Evolutionary conservation across 352 stramenopile genomes (phyloP), one percentile per base, ranked within the genome.

Genomic region (Globisporangium carolinianum): DNA sequence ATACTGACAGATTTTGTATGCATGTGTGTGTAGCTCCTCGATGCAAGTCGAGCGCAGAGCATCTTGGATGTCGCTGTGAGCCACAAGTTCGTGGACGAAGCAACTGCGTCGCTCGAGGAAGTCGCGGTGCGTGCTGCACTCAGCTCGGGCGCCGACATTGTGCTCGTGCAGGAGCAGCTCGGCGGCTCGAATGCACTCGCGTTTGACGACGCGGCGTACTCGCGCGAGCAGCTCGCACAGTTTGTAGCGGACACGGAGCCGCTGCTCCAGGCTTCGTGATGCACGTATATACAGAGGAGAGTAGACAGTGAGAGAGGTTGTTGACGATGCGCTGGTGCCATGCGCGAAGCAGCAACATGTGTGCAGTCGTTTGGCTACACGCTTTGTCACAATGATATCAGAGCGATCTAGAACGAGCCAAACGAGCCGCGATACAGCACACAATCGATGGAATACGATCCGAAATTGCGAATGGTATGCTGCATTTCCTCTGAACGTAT

Each of bases 81-180:
- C 15, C 46, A 69, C 18, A 57, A 60, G 1, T 45, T 87, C 8
- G 42, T 79, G 14, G 46, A 53, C 4, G 70, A 58, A 0, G 57
- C 49, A 41, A 74, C 60, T 54, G 55, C 62, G 35, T 70, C 63
- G 8, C 56, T 83, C 0, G 74, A 89, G 68, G 69, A 86, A 47
- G 63, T 87, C 37, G 77, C 74, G 3, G 65, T 85, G 18, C 71
- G 76, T 49, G 78, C 78, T 9, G 62, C 68, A 32, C 66, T 82
- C 14, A 87, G 72, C 57, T 67, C 72, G 17, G 79, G 77, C 7
- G 75, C 77, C 9, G 76, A 91, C 66, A 67, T 89, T 4, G 67
- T 75, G 37, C 62, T 91, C 17, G 64, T 87, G 17, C 68, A 88
- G 55, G 76, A 91, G 50, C 77, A 90, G 55, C 71, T 87, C 0